Percentiles rank a stretch among this genome's conserved stretches.
phyloP scores from a whole-genome alignment of 2,329 filamentous ascomycete genomes.

The Aspergillus niger region DNA sequence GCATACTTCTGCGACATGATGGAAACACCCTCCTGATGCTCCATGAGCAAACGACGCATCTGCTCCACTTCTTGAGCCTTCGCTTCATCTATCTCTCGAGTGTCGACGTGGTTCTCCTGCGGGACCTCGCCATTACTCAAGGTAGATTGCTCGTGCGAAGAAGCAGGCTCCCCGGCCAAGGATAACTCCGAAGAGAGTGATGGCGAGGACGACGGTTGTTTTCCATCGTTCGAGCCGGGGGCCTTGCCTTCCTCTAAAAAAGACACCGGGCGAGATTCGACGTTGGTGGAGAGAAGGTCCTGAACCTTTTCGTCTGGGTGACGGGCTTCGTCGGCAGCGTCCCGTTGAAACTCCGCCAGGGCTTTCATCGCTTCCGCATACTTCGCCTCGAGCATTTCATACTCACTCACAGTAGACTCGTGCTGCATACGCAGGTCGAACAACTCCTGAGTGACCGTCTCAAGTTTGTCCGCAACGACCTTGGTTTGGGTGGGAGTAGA shows the following conservation, averaged over 20 bases:
- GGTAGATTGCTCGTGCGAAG: slow-evolving; percentile 65
- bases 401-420: slow-evolving; percentile 78
- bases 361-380: slow-evolving; percentile 87
- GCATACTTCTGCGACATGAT: slow-evolving; percentile 76
- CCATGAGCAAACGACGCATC: slow-evolving; percentile 68
- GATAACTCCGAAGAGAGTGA: slow-evolving; percentile 94
- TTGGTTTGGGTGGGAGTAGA: slow-evolving; percentile 77
- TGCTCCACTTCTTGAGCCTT: slow-evolving; percentile 68
- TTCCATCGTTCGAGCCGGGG: slow-evolving; percentile 69
- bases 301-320: slow-evolving; percentile 53
- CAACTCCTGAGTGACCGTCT: slow-evolving; percentile 87
- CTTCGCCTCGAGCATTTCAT: slow-evolving; percentile 78
- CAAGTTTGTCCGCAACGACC: slow-evolving; percentile 89
- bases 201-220: slow-evolving; percentile 75
- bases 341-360: slow-evolving; percentile 76
- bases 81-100: slow-evolving; percentile 43
- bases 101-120: slow-evolving; percentile 29
- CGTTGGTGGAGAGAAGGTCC: slow-evolving; percentile 44
- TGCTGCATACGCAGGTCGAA: slow-evolving; percentile 89
- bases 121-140: slow-evolving; percentile 49
- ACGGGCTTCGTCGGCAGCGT: slow-evolving; percentile 76
- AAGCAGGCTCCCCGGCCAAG: slow-evolving; percentile 76
- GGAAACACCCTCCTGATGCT: slow-evolving; percentile 75
- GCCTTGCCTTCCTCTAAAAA: slow-evolving; percentile 80
- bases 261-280: slow-evolving; percentile 66